A percentile compares a stretch with the other conserved stretches of the same genome.
phyloP scores from a whole-genome alignment of 139 green algal species.

The Chlamydomonas asymmetrica region DNA sequence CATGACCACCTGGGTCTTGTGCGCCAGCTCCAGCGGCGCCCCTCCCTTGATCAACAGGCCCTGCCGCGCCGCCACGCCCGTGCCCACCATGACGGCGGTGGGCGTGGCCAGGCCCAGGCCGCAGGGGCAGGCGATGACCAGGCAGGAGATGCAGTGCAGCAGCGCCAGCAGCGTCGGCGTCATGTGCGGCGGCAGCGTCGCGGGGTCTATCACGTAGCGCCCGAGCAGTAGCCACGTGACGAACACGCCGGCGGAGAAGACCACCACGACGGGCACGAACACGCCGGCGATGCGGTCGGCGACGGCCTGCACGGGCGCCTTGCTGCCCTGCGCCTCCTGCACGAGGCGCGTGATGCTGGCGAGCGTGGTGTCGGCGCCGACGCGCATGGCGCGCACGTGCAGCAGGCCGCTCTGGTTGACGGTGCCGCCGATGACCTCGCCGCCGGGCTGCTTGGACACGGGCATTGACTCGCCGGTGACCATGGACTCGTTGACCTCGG shows the following conservation, averaged over 20 bases:
- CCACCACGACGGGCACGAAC: constrained; percentile 89
- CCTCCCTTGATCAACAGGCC: constrained; percentile 47
- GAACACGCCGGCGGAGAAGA: constrained; percentile 11
- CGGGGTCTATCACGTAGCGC: background rate
- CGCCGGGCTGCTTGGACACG: constrained; percentile 70
- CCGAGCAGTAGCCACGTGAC: constrained; percentile 23
- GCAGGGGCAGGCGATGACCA: constrained; percentile 97
- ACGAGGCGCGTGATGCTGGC: constrained; percentile 92
- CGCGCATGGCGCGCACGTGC: constrained; percentile 50
- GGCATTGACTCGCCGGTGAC: constrained; percentile 89
- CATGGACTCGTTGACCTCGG: constrained; percentile 93
- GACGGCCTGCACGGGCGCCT: constrained; percentile 90
- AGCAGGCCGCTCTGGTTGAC: constrained; percentile 74
- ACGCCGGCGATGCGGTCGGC: constrained; percentile 82
- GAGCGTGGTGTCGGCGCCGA: constrained; percentile 80
- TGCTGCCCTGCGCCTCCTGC: constrained; percentile 86
- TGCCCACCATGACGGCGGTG: constrained; percentile 93
- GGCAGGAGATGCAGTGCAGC: constrained; percentile 79
- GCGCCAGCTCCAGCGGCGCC: constrained; percentile 42
- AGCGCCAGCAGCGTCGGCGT: constrained; percentile 83
- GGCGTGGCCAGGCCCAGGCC: constrained; percentile 94
- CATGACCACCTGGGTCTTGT: constrained; percentile 56
- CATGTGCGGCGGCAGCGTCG: constrained; percentile 67
- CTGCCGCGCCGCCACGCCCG: constrained; percentile 75
- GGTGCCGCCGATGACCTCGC: constrained; percentile 85